These are phyloP conservation scores for Tetrahymena malaccensis DNA, from an alignment of 73 alveolate genomes.

Conservation along the genomic window DNA sequence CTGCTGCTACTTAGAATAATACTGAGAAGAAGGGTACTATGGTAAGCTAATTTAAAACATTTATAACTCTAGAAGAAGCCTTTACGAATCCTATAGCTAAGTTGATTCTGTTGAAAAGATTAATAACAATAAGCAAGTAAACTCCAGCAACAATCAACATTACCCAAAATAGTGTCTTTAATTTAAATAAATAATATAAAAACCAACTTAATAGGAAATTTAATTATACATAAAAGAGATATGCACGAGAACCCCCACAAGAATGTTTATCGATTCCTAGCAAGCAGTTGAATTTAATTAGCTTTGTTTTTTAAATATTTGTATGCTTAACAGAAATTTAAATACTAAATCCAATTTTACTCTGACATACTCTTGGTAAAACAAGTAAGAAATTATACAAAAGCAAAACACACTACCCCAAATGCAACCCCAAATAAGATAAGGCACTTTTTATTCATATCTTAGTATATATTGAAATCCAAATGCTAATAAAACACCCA, in stretches of 20 bases:
- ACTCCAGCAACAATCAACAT: background rate
- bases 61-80: slow-evolving; percentile 17
- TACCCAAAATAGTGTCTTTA: background rate
- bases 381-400: slow-evolving; percentile 11
- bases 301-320: background rate
- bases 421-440: slow-evolving; percentile 22
- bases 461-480: background rate
- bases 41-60: slow-evolving; percentile 10
- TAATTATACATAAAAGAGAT: slow-evolving; percentile 6
- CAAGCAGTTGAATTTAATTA: slow-evolving; percentile 6
- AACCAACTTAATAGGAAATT: background rate
- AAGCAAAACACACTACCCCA: slow-evolving; percentile 29
- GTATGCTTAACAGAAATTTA: background rate
- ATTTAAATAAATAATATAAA: background rate
- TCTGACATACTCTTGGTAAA: slow-evolving; percentile 26
- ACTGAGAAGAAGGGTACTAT: slow-evolving; percentile 19
- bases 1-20: background rate
- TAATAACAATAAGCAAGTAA: slow-evolving; percentile 13
- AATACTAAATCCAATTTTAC: background rate
- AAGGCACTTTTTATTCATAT: background rate
- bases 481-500: background rate
- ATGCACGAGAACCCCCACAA: slow-evolving; percentile 39
- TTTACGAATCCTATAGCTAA: slow-evolving; percentile 22
- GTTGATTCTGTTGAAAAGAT: slow-evolving; percentile 29
- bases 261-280: slow-evolving; percentile 19